Evolutionary conservation across 1,284 basidiomycete genomes (phyloP), one percentile per base, ranked within the genome.

Genomic region (Anthracocystis setariae): DNA sequence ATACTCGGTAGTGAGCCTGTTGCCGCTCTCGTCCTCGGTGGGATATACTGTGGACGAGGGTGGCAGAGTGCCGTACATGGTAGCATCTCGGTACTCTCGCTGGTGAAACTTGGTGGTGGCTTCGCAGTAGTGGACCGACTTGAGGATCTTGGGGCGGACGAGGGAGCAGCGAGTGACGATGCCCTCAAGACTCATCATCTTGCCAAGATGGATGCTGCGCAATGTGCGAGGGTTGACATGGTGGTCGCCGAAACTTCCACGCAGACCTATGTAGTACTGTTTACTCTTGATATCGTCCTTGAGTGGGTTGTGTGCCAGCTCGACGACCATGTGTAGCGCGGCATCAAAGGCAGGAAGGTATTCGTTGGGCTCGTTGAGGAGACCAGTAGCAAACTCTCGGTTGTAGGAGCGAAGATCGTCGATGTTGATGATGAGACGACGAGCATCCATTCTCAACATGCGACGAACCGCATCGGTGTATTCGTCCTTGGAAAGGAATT

Each of bases 201-300:
- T 94, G 53, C 94, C 93, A 27, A 99, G 88, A 84, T 97, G 91
- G 60, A 89, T 87, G 46, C 93, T 91, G 63, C 90, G 88, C 37
- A 99, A 88, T 10, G 93, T 95, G 9, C 96, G 88, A 40, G 96
- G 96, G 84, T 92, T 98, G 84, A 95, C 92, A 84, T 98, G 94
- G 83, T 98, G 93, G 84, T 98, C 94, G 46, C 96, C 96, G 83
- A 99, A 99, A n/a, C 92, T 95, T 55, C 96, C 96, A 72, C 92
- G 90, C 83, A 98, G 89, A n/a, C 95, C 96, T 61, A 97, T 87
- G 76, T 91, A 91, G 68, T 73, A 81, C 38, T 65, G 65, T 65
- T 91, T 94, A 64, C 88, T 88, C 37, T 88, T 86, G 62, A 93
- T 89, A 50, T 92, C 89, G 84, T 94, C 90, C 85, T 96, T 95